These are phyloP conservation scores for Stentor coeruleus DNA, from an alignment of 73 alveolate genomes.

Conservation along the genomic window DNA sequence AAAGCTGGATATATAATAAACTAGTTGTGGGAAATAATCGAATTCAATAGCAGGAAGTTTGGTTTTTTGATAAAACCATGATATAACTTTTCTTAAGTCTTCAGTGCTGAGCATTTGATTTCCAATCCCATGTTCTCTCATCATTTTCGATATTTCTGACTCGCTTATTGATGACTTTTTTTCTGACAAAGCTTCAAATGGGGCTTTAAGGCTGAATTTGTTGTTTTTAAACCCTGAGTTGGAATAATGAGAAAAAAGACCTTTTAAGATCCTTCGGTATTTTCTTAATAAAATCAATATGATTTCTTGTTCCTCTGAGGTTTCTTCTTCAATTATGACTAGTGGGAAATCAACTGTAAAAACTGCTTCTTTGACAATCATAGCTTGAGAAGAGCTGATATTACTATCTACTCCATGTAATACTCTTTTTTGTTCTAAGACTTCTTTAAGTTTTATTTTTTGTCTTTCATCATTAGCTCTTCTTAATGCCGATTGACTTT, in stretches of 20 bases:
- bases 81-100: constrained; percentile 2
- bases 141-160: constrained; percentile 46
- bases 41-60: constrained; percentile 39
- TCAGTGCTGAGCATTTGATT: constrained; percentile 36
- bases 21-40: constrained; percentile 35
- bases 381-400: background rate
- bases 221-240: constrained; percentile 33
- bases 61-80: constrained; percentile 30
- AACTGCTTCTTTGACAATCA: background rate
- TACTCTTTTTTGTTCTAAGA: background rate
- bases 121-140: constrained; percentile 60
- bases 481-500: background rate
- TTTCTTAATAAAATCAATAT: constrained; percentile 36
- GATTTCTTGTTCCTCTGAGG: constrained; percentile 37
- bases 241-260: constrained; percentile 54
- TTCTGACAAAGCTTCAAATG: constrained; percentile 34
- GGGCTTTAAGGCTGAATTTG: constrained; percentile 10
- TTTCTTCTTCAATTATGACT: background rate
- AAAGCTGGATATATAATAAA: constrained; percentile 39
- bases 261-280: constrained; percentile 50
- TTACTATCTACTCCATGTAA: background rate
- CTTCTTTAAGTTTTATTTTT: background rate
- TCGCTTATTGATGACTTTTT: constrained; percentile 25
- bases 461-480: background rate
- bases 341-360: background rate